Conservation (phyloP, 176 grass and related monocot species). For the Oryza longistaminata region DNA sequence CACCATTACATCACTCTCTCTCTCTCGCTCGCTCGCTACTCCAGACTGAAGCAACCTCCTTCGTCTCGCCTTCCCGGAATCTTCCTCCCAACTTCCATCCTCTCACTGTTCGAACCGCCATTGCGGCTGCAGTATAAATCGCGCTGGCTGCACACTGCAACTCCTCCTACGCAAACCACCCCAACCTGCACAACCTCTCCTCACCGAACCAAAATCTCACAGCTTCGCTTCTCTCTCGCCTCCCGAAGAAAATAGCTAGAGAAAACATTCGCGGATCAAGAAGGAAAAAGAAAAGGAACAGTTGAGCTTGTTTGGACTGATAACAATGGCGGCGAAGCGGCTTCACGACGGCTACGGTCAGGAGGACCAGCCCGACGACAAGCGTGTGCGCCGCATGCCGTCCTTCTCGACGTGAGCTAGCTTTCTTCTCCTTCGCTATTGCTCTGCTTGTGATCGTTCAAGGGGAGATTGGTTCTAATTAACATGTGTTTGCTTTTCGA, state of each 20-base stretch:
- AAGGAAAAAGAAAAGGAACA: not conserved
- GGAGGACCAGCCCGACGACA: constrained; percentile 58
- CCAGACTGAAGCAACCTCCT: not conserved
- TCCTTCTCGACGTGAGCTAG: constrained; percentile 80
- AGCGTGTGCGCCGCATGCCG: constrained; percentile 55
- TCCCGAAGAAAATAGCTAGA: not conserved
- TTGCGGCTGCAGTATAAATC: constrained; percentile 23
- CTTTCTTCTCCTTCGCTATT: not conserved
- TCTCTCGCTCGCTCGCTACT: not conserved
- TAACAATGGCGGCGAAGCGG: constrained; percentile 69
- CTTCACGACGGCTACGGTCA: constrained; percentile 48
- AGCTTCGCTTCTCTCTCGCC: constrained; percentile 1
- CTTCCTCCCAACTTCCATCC: constrained; percentile 39
- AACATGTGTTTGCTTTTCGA: not conserved
- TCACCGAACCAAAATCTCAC: not conserved
- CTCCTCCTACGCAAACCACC: not conserved
- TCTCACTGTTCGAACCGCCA: constrained; percentile 3
- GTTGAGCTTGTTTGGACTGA: not conserved
- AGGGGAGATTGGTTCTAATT: not conserved
- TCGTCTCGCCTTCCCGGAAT: constrained; percentile 41
- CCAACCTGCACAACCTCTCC: not conserved
- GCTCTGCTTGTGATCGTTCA: not conserved
- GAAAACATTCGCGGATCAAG: not conserved
- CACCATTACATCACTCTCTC: not conserved
- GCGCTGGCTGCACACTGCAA: accelerated